Percentiles rank a stretch among this genome's conserved stretches.
Evolutionary conservation across 225 moss, liverwort and hornwort species (phyloP).

Genomic region (Sphagnum tenellum): DNA sequence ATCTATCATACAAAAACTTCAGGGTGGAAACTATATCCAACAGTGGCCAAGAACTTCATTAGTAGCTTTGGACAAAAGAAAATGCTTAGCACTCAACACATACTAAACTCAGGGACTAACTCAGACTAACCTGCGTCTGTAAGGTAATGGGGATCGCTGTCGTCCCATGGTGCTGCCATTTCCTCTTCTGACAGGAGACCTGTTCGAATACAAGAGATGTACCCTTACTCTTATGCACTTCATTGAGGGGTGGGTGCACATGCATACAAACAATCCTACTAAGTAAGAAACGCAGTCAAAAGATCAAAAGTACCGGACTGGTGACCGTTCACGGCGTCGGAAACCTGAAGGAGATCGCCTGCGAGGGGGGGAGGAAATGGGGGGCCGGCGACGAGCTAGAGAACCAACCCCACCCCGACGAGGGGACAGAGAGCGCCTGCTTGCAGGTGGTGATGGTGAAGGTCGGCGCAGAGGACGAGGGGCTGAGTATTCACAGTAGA

Average conservation of each 20-base stretch:
- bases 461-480: slow-evolving; percentile 54
- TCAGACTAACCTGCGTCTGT: slow-evolving; percentile 56
- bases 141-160: slow-evolving; percentile 76
- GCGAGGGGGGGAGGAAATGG: slow-evolving; percentile 49
- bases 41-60: too few relatives aligned
- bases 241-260: too few relatives aligned
- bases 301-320: slow-evolving; percentile 35
- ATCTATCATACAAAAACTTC: background rate
- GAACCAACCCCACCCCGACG: slow-evolving; percentile 45
- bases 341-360: slow-evolving; percentile 88
- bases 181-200: slow-evolving; percentile 68
- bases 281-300: too few relatives aligned
- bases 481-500: slow-evolving; percentile 21
- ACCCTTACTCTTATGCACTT: too few relatives aligned
- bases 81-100: background rate
- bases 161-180: slow-evolving; percentile 69
- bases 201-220: background rate
- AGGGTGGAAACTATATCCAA: too few relatives aligned
- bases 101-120: background rate
- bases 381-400: slow-evolving; percentile 68
- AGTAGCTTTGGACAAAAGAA: background rate
- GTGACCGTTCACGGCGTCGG: slow-evolving; percentile 64
- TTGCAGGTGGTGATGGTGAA: slow-evolving; percentile 64
- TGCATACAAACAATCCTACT: too few relatives aligned
- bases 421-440: slow-evolving; percentile 73